Evolutionary conservation across 371 early-diverging fungal species (phyloP).

Genomic region (Mucor circinelloides): DNA sequence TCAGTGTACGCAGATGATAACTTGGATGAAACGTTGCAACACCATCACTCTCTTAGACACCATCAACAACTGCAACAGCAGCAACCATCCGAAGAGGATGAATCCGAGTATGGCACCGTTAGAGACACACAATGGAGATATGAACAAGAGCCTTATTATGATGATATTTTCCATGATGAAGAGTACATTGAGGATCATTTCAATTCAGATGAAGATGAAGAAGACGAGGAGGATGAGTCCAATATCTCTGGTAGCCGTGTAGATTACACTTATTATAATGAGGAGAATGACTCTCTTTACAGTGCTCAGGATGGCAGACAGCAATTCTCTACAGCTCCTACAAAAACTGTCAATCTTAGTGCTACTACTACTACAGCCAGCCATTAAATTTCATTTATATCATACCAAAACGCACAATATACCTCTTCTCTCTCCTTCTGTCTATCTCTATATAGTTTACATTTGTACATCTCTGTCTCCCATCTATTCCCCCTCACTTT

Average conservation of each 20-base stretch:
- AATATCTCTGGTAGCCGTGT: background rate
- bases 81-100: background rate
- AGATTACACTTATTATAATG: background rate
- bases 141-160: slow-evolving; percentile 32
- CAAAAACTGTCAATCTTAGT: background rate
- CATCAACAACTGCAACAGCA: background rate
- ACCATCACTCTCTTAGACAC: background rate
- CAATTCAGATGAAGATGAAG: slow-evolving; percentile 5
- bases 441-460: background rate
- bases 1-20: slow-evolving; percentile 22
- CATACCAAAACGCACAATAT: background rate
- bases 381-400: background rate
- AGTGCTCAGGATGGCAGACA: background rate
- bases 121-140: slow-evolving; percentile 16
- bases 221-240: background rate
- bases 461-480: background rate
- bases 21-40: background rate
- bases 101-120: background rate
- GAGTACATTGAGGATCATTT: slow-evolving; percentile 24
- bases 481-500: background rate
- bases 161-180: slow-evolving; percentile 33
- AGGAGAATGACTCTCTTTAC: background rate
- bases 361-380: background rate
- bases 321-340: background rate
- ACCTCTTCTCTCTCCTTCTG: background rate